These are phyloP conservation scores for Salvia splendens DNA, from an alignment of 257 asterid genomes.

Conservation along the genomic window DNA sequence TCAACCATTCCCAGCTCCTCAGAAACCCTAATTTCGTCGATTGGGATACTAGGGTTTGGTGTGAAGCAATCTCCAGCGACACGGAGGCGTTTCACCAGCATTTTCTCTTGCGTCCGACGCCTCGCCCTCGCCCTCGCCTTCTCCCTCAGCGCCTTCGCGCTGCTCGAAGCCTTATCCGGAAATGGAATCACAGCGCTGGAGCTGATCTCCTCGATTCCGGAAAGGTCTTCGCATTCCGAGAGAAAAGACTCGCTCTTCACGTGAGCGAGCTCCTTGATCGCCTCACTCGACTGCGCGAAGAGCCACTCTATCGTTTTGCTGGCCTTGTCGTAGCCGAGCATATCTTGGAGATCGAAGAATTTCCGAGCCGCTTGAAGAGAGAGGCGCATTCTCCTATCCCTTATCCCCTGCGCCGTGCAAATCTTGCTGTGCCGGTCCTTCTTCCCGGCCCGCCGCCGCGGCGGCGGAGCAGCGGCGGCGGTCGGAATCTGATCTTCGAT, in stretches of 20 bases:
- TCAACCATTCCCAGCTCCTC: slow-evolving; percentile 39
- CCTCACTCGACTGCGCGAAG: slow-evolving; percentile 54
- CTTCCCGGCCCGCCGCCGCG: slow-evolving; percentile 57
- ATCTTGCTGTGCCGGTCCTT: slow-evolving; percentile 82
- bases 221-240: slow-evolving; percentile 52
- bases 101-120: slow-evolving; percentile 52
- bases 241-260: slow-evolving; percentile 42
- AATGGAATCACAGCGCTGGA: slow-evolving; percentile 1
- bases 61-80: not conserved
- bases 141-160: slow-evolving; percentile 47
- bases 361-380: slow-evolving; percentile 70
- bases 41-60: slow-evolving; percentile 35
- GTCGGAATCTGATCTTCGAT: not conserved
- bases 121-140: slow-evolving; percentile 63
- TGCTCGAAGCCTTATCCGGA: not conserved
- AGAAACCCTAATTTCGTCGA: slow-evolving; percentile 33
- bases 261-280: slow-evolving; percentile 52
- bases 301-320: slow-evolving; percentile 85
- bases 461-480: slow-evolving; percentile 30
- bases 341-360: slow-evolving; percentile 76
- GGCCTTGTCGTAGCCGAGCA: slow-evolving; percentile 71
- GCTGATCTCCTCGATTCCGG: slow-evolving; percentile 37
- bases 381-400: slow-evolving; percentile 70
- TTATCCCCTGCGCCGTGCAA: slow-evolving; percentile 71
- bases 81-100: slow-evolving; percentile 38